Base-by-base conservation (phyloP, 257 asterid genomes). In the Cinchona pubescens region DNA sequence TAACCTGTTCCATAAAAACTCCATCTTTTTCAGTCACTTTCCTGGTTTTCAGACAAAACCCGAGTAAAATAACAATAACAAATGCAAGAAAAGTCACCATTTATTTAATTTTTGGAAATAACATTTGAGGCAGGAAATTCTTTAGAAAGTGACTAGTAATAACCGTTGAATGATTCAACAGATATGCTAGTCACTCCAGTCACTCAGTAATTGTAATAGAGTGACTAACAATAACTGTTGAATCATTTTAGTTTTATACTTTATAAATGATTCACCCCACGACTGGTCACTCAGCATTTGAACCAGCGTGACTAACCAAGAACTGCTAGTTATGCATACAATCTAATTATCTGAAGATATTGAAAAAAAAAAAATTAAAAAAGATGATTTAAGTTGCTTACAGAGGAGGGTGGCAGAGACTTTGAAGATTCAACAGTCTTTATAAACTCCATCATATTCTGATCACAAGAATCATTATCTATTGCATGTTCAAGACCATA, bases 401-500 rank as follows among this genome's bases (percentile, higher is more conserved):
- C 99, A 9, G 83, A 86, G 6, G 84, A 81, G 32, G 74, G 55
- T 2, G 85, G 81, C 23, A 75, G 80, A 1, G 65, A 60, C 60
- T 75, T 87, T 2, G 92, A 73, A 1, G 72, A 85, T 51, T 86
- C 84, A 73, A 82, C 84, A 2, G 97, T 88, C 32, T 75, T 81
- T 25, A 90, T 51, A 60, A 95, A 84, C 61, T 82, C 87, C 0
- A 48, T 70, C 83, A 80, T 23, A 72, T 88, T 92, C 25, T 62
- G 74, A 63, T 92, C 96, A 64, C 98, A 90, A 0, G 91, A 85
- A 6, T 78, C 75, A 45, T 83, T 83, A 18, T 91, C 96, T 3
- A 29, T 51, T 0, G 96, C 94, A 79, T 88, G 93, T 71, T 95
- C 99, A 77, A 85, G 77, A 1, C 96, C 99, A 62, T 92, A 95